phyloP scores from a whole-genome alignment of 1,284 basidiomycete species.

The Filobasidium uniguttulatum region DNA sequence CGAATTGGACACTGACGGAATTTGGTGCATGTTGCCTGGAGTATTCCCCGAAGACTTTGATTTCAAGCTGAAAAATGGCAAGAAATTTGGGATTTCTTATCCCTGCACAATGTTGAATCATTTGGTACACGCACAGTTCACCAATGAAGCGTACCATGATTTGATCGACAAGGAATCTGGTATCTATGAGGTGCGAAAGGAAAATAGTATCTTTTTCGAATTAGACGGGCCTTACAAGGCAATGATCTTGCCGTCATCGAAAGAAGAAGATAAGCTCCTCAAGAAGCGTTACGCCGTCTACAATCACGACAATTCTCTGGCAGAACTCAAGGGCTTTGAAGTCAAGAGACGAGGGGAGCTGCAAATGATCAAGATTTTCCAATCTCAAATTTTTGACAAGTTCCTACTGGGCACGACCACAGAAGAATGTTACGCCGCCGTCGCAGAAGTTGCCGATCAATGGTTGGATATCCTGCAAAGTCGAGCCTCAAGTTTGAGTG shows the following conservation, averaged over 20 bases:
- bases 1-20: slow-evolving; percentile 97
- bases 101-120: slow-evolving; percentile 99
- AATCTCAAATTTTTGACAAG: slow-evolving; percentile 95
- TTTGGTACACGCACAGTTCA: slow-evolving; percentile 87
- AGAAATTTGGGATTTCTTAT: slow-evolving; percentile 84
- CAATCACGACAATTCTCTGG: slow-evolving; percentile 91
- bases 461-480: slow-evolving; percentile 95
- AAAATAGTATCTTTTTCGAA: slow-evolving; percentile 99
- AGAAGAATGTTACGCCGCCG: slow-evolving; percentile 88
- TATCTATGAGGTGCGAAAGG: slow-evolving; percentile 73
- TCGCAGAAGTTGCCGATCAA: slow-evolving; percentile 85
- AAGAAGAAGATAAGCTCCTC: slow-evolving; percentile 96
- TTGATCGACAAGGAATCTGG: slow-evolving; percentile 66
- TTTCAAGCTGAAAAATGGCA: slow-evolving; percentile 80
- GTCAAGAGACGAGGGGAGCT: slow-evolving; percentile 96
- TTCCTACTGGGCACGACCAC: slow-evolving; percentile 86
- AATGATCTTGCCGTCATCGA: slow-evolving; percentile 98
- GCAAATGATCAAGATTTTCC: slow-evolving; percentile 99
- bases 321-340: slow-evolving; percentile 97
- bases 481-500: slow-evolving; percentile 66
- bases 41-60: slow-evolving; percentile 97
- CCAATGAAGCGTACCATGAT: slow-evolving; percentile 96
- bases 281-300: slow-evolving; percentile 99
- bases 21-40: slow-evolving; percentile 99
- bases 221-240: slow-evolving; percentile 96